Evolutionary conservation across 1,284 basidiomycete species (phyloP).

Genomic region (Leccinum fallax): DNA sequence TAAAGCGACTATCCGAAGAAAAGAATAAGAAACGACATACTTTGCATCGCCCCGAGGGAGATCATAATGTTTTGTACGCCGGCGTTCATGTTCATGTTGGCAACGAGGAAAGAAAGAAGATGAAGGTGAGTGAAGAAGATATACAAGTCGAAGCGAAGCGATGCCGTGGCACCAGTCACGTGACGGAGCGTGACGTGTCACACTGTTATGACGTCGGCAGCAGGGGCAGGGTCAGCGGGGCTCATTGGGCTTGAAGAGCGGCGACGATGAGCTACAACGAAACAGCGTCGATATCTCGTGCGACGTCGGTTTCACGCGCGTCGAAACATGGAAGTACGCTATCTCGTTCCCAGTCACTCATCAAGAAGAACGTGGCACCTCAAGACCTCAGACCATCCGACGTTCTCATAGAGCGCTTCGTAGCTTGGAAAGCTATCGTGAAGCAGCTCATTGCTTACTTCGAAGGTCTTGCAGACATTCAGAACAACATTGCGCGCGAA

Average conservation of each 20-base stretch:
- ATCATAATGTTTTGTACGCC: conserved; percentile 75
- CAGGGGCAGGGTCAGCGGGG: neutral
- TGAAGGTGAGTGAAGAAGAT: conserved; percentile 11
- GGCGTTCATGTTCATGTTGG: conserved; percentile 57
- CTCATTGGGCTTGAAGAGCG: conserved; percentile 1
- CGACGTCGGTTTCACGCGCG: conserved; percentile 70
- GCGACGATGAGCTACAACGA: conserved; percentile 44
- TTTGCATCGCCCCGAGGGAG: conserved; percentile 90
- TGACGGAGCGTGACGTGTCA: conserved; percentile 26
- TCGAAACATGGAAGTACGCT: conserved; percentile 66
- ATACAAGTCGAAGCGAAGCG: neutral
- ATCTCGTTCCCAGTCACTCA: conserved; percentile 79
- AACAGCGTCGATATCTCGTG: conserved; percentile 57
- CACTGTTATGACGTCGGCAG: conserved; percentile 31
- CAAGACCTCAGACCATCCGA: conserved; percentile 94
- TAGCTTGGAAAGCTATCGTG: conserved; percentile 94
- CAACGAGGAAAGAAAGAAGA: conserved; percentile 7
- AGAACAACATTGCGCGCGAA: conserved; percentile 94
- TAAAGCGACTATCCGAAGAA: neutral
- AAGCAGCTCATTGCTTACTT: conserved; percentile 92
- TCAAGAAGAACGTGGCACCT: conserved; percentile 88
- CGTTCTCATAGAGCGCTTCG: conserved; percentile 94
- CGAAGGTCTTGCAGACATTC: conserved; percentile 91
- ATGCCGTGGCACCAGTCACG: conserved; percentile 22
- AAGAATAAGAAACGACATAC: conserved; percentile 41